Conservation (phyloP, 2,329 filamentous ascomycete species). For the Aspergillus fumigatiaffinis region DNA sequence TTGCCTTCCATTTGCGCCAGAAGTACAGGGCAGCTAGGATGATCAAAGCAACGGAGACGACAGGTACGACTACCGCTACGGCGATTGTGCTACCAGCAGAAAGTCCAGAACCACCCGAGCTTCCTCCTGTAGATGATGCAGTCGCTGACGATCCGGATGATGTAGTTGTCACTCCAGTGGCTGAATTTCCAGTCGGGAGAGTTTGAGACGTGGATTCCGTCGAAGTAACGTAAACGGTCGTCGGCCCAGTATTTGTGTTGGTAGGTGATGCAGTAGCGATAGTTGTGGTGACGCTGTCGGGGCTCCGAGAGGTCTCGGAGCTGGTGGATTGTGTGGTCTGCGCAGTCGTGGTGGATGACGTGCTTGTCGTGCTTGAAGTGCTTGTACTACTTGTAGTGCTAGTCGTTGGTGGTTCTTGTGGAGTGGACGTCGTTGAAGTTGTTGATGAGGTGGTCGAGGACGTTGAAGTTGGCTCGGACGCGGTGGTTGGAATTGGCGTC, state of each 20-base stretch:
- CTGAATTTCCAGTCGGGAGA: conserved; percentile 14
- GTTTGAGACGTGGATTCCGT: conserved; percentile 6
- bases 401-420: not conserved
- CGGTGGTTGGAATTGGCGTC: conserved; percentile 10
- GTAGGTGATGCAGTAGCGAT: conserved; percentile 9
- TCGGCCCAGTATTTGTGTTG: not conserved
- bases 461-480: conserved; percentile 15
- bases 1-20: conserved; percentile 84
- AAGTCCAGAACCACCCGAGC: conserved; percentile 32
- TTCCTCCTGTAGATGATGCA: conserved; percentile 21
- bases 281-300: conserved; percentile 14
- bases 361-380: conserved; percentile 12
- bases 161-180: conserved; percentile 22
- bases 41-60: conserved; percentile 79
- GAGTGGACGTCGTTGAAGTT: conserved; percentile 10
- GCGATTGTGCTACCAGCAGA: conserved; percentile 68
- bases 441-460: conserved; percentile 12
- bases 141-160: conserved; percentile 22
- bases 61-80: conserved; percentile 89
- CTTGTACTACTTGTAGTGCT: conserved; percentile 17
- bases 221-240: conserved; percentile 12
- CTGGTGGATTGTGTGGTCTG: conserved; percentile 4
- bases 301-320: conserved; percentile 12
- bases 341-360: conserved; percentile 8
- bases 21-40: conserved; percentile 73